These are phyloP conservation scores for Rutstroemia sp. DNA, from an alignment of 2,329 filamentous ascomycete genomes.

Conservation along the genomic window DNA sequence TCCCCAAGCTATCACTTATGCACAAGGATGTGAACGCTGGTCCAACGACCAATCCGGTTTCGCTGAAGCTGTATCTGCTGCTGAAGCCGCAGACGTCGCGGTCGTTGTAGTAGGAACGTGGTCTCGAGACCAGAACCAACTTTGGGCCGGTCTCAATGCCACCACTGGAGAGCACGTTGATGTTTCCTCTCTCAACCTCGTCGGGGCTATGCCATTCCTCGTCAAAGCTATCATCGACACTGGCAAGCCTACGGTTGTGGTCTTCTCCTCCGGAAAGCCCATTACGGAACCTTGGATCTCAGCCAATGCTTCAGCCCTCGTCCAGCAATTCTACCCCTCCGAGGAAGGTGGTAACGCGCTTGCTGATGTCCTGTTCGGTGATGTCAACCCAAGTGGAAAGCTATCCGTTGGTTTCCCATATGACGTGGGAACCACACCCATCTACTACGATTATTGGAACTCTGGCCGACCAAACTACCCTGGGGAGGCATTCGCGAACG, in stretches of 20 bases:
- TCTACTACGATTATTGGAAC: conserved; percentile 68
- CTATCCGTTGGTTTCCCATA: conserved; percentile 66
- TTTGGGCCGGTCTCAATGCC: conserved; percentile 64
- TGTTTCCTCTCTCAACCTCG: conserved; percentile 53
- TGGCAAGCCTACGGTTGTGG: conserved; percentile 67
- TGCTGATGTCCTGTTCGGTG: conserved; percentile 71
- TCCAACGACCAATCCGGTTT: conserved; percentile 63
- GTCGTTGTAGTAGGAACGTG: conserved; percentile 70
- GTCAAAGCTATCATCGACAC: conserved; percentile 61
- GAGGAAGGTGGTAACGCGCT: conserved; percentile 80
- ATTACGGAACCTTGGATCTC: conserved; percentile 68
- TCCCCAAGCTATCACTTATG: conserved; percentile 47
- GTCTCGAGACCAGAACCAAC: conserved; percentile 60
- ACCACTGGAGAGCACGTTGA: conserved; percentile 73
- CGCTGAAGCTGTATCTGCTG: conserved; percentile 55
- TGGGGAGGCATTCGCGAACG: conserved; percentile 65
- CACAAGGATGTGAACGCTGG: conserved; percentile 66
- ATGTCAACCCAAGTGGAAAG: conserved; percentile 60
- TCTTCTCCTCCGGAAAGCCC: conserved; percentile 76
- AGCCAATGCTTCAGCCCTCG: conserved; percentile 52
- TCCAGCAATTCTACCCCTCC: conserved; percentile 70
- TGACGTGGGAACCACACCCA: conserved; percentile 57
- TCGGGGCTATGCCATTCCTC: conserved; percentile 61
- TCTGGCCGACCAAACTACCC: conserved; percentile 69
- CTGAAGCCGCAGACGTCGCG: conserved; percentile 61